Base-by-base conservation (phyloP, 768 basidiomycete genomes). In the Pseudohyphozyma bogoriensis region DNA sequence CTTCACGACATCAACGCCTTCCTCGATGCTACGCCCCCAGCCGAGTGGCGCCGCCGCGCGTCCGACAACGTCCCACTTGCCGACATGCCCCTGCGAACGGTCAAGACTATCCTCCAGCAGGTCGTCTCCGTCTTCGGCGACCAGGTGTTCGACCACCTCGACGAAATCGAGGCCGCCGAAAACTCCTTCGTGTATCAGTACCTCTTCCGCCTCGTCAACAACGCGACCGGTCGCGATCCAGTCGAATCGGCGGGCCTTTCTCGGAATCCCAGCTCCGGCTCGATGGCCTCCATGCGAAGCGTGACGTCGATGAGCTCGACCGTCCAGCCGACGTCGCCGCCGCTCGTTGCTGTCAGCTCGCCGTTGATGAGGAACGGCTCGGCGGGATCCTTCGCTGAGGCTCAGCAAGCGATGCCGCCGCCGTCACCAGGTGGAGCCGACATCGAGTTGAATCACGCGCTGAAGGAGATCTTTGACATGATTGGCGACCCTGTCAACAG, bases 21-120 rank as follows among this genome's bases (percentile, higher is more conserved):
- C 76, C 73, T 97, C 51, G 86, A 90, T 70, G 88, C 85, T 1
- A 85, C 97, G 32, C 86, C 89, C 49, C 95, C 95, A 1, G 91
- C 90, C 63, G 91, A 95, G 73, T 99, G 92, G 89, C 83, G 93
- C 55, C 85, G 87, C 16, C 79, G 95, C 64, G 88, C 89, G 13
- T 85, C 85, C 1, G 90, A 88, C 71, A 86, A 85, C 64, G 83
- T 97, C 2, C 92, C 95, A 4, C 86, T 92, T 71, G 92, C 91
- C 29, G 95, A 99, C 70, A 92, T 97, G 92, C 95, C 95, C 3
- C 74, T 99, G 59, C 79, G 95, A 63, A 97, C 95, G 3, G 88
- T 97, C 73, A 99, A 99, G 78, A 92, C 95, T 44, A 89, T 99
- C 68, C 87, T 99, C 37, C 95, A 97, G 75, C 90, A 93, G 72